Evolutionary conservation across 768 basidiomycete species (phyloP), one percentile per base, ranked within the genome.

Genomic region (Termitomyces titanicus): DNA sequence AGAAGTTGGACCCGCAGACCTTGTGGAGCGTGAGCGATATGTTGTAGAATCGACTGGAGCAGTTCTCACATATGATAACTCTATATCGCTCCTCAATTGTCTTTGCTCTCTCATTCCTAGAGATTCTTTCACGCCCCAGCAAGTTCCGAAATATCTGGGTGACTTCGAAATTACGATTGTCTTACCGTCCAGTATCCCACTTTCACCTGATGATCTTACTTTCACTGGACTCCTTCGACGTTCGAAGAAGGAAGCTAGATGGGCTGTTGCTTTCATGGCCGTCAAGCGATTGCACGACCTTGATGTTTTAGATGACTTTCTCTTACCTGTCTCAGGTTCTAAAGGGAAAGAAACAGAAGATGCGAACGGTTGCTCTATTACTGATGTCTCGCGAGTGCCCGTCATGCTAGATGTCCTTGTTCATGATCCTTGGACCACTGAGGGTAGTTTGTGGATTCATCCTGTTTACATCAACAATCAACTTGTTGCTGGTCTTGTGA

Each of bases 231-330:
- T 89, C 3, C 56, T 51, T 5, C 82, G 79, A 54, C 72, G 76
- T 42, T 81, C 89, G 13, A 94, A 93, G 67, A 85, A 80, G 56
- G 90, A 90, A 64, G 92, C 94, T 0, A 91, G 84, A 62, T 84
- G 93, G 7, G 88, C 88, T 3, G 92, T 82, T 11, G 89, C 92
- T 0, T 95, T 92, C 66, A 70, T 82, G 57, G 92, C 88, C 3
- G 89, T 92, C 20, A 84, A 82, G 61, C 74, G 75, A 2, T 76
- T 96, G 15, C 81, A 86, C 56, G 73, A 75, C 25, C 71, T 91
- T n/a, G 80, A 87, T 27, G 86, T 91, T 5, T 87, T 94, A 61
- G 87, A 95, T 62, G 85, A 93, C 54, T 86, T 89, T 64, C 78
- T 96, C 2, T 76, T 93, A 10, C 93, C 94, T 0, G 73, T n/a